phyloP scores from a whole-genome alignment of 1,139 yeast species.

The Pneumocystis wakefieldiae region DNA sequence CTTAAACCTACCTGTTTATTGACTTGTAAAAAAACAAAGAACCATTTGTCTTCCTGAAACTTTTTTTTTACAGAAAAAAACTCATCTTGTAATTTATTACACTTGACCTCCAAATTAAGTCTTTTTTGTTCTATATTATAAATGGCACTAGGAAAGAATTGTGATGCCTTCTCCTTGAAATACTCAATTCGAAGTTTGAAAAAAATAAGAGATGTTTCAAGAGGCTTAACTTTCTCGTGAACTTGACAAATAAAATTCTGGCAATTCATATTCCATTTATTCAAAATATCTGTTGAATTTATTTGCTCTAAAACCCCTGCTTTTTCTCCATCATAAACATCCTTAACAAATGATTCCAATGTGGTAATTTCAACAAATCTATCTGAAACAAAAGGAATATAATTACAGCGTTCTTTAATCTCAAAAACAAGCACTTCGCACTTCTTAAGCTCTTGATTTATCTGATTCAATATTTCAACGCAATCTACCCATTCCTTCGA shows the following conservation, averaged over 20 bases:
- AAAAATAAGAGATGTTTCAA: constrained; percentile 9
- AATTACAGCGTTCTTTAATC: not conserved
- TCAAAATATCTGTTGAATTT: not conserved
- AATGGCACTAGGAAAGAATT: constrained; percentile 4
- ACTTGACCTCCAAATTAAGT: constrained; percentile 1
- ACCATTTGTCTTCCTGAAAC: constrained; percentile 14
- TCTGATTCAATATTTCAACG: not conserved
- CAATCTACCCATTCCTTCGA: constrained; percentile 1
- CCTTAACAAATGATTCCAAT: not conserved
- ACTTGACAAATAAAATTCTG: constrained; percentile 3
- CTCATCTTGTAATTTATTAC: constrained; percentile 7
- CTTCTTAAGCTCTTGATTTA: not conserved
- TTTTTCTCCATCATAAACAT: not conserved
- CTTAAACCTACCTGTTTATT: constrained; percentile 5
- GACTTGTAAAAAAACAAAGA: constrained; percentile 5
- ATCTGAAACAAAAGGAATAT: not conserved
- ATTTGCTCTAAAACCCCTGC: not conserved
- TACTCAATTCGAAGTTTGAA: constrained; percentile 9
- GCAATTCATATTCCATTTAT: constrained; percentile 2
- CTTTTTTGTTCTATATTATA: constrained; percentile 3
- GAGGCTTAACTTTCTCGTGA: constrained; percentile 9
- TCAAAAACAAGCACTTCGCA: not conserved
- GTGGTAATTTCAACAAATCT: not conserved
- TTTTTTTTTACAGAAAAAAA: not conserved
- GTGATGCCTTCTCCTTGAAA: constrained; percentile 2